These are phyloP conservation scores for Gaeumannomyces tritici DNA, from an alignment of 2,329 filamentous ascomycete genomes.

Conservation along the genomic window DNA sequence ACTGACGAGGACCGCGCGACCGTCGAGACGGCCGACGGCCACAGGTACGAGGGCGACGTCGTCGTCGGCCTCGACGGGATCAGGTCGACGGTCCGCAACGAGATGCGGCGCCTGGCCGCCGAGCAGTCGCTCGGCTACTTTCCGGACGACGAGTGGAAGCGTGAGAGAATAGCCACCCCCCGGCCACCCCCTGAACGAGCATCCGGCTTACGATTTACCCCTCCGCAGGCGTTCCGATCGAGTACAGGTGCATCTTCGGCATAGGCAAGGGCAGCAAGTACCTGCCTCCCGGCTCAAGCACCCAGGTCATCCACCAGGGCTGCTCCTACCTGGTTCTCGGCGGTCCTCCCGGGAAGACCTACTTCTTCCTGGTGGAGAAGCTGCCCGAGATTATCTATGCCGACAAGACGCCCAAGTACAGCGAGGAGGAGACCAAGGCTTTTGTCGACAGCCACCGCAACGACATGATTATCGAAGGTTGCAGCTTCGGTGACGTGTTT, in stretches of 20 bases:
- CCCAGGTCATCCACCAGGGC: constrained; percentile 1
- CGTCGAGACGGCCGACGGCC: constrained; percentile 21
- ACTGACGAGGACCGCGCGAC: constrained; percentile 14
- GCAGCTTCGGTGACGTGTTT: constrained; percentile 9
- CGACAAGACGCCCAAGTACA: constrained; percentile 9
- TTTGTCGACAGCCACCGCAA: constrained; percentile 2
- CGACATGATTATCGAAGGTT: constrained; percentile 6
- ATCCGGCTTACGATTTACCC: too few relatives aligned
- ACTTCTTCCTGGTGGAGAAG: constrained; percentile 12
- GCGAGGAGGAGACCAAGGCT: constrained; percentile 7
- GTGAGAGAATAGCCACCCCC: background rate
- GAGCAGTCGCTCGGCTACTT: constrained; percentile 7
- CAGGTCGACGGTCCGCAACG: constrained; percentile 18
- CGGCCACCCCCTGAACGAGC: too few relatives aligned
- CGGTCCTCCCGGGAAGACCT: constrained; percentile 9
- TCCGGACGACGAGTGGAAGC: constrained; percentile 4
- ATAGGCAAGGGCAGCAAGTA: constrained; percentile 8
- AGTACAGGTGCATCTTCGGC: constrained; percentile 12
- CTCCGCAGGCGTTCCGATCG: constrained; percentile 1
- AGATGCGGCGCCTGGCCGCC: constrained; percentile 8
- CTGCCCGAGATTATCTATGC: constrained; percentile 5
- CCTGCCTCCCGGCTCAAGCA: constrained; percentile 1
- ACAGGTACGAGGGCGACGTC: constrained; percentile 19
- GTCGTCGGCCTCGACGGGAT: constrained; percentile 31
- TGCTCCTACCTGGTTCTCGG: constrained; percentile 8